These are phyloP conservation scores for Pyrus communis DNA, from an alignment of 306 rosid genomes.

Conservation along the genomic window DNA sequence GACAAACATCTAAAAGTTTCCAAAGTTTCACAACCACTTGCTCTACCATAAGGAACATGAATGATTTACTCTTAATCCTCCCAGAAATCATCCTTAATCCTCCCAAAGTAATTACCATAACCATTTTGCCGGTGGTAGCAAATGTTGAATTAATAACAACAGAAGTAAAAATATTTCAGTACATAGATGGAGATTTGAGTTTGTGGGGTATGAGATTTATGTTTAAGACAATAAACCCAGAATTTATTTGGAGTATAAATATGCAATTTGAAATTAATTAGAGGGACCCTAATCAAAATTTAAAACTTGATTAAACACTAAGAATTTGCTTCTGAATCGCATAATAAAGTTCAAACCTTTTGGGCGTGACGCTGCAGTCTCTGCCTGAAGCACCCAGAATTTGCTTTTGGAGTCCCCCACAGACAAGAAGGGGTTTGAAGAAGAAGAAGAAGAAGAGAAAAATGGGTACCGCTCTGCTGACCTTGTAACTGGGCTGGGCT, in stretches of 20 bases:
- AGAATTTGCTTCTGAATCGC: not conserved
- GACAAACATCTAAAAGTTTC: no score
- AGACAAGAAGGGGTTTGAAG: not conserved
- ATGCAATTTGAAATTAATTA: not conserved
- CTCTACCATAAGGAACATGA: not conserved
- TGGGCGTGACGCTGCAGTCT: not conserved
- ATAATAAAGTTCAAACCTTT: not conserved
- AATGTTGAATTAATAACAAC: not conserved
- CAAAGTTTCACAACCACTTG: no score
- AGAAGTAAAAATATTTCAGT: not conserved
- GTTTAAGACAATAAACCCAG: not conserved
- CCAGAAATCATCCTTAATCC: not conserved
- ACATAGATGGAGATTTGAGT: not conserved
- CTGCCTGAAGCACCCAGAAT: not conserved
- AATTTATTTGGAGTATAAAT: not conserved
- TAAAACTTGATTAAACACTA: not conserved
- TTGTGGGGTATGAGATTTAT: not conserved
- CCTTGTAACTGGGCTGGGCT: not conserved
- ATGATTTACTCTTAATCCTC: not conserved
- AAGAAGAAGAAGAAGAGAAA: not conserved
- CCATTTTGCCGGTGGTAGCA: not conserved
- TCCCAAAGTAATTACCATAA: not conserved
- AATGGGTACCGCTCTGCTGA: not conserved
- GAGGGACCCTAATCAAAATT: not conserved
- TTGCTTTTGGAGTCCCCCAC: not conserved